Base-by-base conservation (phyloP, 495 filamentous ascomycete species). In the Penicillium canescens region DNA sequence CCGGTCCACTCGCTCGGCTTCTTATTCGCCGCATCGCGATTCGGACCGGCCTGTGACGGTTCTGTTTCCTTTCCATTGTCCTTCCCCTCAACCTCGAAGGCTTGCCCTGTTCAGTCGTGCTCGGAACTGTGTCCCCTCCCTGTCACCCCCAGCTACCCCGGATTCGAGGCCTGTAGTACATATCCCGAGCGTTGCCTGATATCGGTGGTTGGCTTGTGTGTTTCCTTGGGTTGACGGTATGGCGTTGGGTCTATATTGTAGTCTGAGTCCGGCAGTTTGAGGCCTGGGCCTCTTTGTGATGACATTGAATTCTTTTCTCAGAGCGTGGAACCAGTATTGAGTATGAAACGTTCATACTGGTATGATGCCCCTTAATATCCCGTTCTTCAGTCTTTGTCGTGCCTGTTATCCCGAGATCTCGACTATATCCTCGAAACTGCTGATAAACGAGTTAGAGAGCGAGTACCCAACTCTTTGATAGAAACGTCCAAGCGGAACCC, bases 11-110 rank as follows among this genome's bases (percentile, higher is more conserved):
- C 51, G 47, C 18, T 24, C 35, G 49, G 28, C 37, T 39, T 38
- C 46, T 42, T 44, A 59, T 55, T 63, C 61, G 58, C 58, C 57
- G 55, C 58, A 63, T 67, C 56, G 18, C 24, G 42, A 64, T 62
- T 62, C 38, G 55, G 63, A 12, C 63, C 42, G 48, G 61, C 42
- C 40, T 52, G 36, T 50, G 35, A 46, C 36, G 36, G n/a, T 41
- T 49, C 41, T 55, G 33, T 52, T 50, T 26, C 38, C 38, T 42
- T 13, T 24, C 56, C 49, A 43, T 43, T 42, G 43, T 44, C 9
- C 20, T 38, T 35, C 16, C 54, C 45, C 13, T 44, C 13, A 24
- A 14, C 21, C 39, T 54, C 47, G 52, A 46, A 49, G 49, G 49
- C 31, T 56, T 49, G 43, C 46, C 44, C 28, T 54, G 42, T 49